phyloP scores from a whole-genome alignment of 495 filamentous ascomycete genomes.

The Annulohypoxylon moriforme region DNA sequence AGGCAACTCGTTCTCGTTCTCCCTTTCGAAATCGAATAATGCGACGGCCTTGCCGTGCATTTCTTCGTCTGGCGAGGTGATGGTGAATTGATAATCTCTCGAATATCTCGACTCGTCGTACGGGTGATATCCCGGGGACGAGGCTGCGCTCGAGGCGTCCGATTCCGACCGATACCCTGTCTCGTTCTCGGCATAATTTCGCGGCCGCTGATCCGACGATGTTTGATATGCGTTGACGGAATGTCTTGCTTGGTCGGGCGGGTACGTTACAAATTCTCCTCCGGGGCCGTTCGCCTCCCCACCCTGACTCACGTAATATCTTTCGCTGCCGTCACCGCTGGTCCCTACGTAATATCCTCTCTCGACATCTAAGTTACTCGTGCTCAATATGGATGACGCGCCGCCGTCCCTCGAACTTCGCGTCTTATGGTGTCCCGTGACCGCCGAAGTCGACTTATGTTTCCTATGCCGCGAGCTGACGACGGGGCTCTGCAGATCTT shows the following conservation, averaged over 20 bases:
- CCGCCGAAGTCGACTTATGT: constrained; percentile 75
- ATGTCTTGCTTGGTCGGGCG: constrained; percentile 70
- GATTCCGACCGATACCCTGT: constrained; percentile 66
- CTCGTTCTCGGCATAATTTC: constrained; percentile 69
- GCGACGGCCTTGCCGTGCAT: constrained; percentile 98
- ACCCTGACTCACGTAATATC: constrained; percentile 81
- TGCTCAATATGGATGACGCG: constrained; percentile 54
- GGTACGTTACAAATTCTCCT: constrained; percentile 84
- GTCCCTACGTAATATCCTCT: constrained; percentile 74
- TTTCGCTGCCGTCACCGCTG: constrained; percentile 78
- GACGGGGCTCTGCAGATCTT: constrained; percentile 92
- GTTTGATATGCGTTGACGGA: constrained; percentile 59
- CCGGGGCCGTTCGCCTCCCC: constrained; percentile 76
- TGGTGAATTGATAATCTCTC: constrained; percentile 92
- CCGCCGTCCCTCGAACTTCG: constrained; percentile 60
- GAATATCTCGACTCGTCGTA: constrained; percentile 78
- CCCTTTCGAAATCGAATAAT: constrained; percentile 91
- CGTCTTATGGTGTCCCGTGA: constrained; percentile 49
- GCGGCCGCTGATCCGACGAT: constrained; percentile 53
- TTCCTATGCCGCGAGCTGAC: constrained; percentile 82
- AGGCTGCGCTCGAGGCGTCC: constrained; percentile 67
- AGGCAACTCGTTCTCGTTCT: constrained; percentile 96
- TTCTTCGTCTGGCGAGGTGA: constrained; percentile 94
- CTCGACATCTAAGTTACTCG: constrained; percentile 60
- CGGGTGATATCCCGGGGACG: constrained; percentile 60